Evolutionary conservation across 805 yeast genomes (phyloP).

Genomic region (Wickerhamomyces sydowiorum): DNA sequence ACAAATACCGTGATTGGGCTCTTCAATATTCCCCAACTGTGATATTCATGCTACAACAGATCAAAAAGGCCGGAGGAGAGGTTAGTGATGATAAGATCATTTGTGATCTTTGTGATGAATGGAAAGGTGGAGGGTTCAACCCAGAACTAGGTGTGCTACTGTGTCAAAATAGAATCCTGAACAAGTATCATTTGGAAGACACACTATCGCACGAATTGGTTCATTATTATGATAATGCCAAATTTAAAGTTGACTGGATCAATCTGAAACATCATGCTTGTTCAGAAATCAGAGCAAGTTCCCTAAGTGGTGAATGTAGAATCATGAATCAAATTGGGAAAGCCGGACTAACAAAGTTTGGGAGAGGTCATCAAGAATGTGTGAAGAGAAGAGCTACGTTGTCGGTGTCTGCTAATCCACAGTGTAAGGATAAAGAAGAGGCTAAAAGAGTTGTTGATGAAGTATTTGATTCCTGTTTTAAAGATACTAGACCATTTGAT

Average conservation of each 20-base stretch:
- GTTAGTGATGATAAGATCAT: conserved; percentile 47
- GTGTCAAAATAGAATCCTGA: conserved; percentile 69
- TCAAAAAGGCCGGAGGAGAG: conserved; percentile 52
- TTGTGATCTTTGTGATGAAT: conserved; percentile 81
- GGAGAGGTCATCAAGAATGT: conserved; percentile 86
- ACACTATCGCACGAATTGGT: conserved; percentile 88
- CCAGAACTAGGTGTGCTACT: conserved; percentile 83
- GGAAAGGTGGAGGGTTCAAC: conserved; percentile 87
- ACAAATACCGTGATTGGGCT: conserved; percentile 76
- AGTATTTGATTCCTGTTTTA: conserved; percentile 90
- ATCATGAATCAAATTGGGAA: conserved; percentile 68
- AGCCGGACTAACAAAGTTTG: conserved; percentile 46
- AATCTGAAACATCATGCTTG: conserved; percentile 93
- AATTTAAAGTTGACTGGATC: conserved; percentile 82
- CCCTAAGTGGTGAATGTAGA: conserved; percentile 92
- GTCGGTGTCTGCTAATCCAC: conserved; percentile 83
- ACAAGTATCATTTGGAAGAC: conserved; percentile 82
- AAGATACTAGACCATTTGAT: conserved; percentile 94
- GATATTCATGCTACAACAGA: conserved; percentile 79
- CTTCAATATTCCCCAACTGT: conserved; percentile 78
- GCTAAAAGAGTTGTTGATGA: conserved; percentile 78
- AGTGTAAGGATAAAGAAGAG: conserved; percentile 62
- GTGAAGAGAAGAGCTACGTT: conserved; percentile 83
- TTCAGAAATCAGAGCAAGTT: conserved; percentile 90
- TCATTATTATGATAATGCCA: conserved; percentile 87